Evolutionary conservation across 306 rosid species (phyloP).

Genomic region (Herpetospermum pedunculosum): DNA sequence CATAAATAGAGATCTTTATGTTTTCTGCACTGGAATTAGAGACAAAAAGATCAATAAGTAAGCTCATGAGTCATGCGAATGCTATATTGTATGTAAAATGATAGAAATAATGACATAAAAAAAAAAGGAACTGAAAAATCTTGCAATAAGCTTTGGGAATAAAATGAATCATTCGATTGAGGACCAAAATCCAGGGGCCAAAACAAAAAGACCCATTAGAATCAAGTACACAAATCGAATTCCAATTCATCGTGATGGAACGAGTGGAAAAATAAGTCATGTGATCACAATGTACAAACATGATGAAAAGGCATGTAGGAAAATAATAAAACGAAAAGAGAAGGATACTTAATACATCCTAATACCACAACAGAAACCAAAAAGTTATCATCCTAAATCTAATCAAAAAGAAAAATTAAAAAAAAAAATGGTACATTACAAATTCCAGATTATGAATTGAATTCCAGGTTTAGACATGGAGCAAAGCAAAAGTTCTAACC

Average conservation of each 20-base stretch:
- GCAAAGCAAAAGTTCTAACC: conserved; percentile 23
- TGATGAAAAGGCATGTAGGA: background rate
- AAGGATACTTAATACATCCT: background rate
- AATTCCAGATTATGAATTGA: background rate
- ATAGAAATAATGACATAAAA: background rate
- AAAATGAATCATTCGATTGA: background rate
- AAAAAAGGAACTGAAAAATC: background rate
- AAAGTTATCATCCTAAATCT: background rate
- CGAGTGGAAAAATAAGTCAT: background rate
- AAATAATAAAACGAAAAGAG: background rate
- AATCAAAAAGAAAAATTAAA: background rate
- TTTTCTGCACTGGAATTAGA: conserved; percentile 82
- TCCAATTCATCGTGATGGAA: background rate
- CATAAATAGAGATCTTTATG: conserved; percentile 79
- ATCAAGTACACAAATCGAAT: background rate
- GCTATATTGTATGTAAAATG: background rate
- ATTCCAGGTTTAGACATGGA: background rate
- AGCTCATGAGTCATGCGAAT: no score
- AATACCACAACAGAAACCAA: background rate
- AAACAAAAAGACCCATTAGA: background rate
- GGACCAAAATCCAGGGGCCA: conserved; percentile 2
- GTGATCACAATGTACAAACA: background rate
- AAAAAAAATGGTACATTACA: background rate
- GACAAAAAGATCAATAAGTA: background rate
- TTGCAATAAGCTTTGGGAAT: no score